Conservation (phyloP, 805 yeast species). For the Blastobotrys peoriensis region DNA sequence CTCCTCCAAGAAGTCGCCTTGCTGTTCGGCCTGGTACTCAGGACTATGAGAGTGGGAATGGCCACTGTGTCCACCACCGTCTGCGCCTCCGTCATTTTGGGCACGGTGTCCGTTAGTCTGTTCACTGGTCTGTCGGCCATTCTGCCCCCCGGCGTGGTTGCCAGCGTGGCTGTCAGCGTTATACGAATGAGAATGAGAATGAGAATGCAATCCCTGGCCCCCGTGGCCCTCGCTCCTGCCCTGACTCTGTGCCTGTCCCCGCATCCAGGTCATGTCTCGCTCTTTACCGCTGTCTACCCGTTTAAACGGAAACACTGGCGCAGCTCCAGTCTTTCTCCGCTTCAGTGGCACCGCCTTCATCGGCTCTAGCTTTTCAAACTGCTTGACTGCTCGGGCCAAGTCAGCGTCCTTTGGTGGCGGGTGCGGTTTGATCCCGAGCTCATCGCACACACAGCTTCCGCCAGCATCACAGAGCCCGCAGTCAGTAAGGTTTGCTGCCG, state of each 20-base stretch:
- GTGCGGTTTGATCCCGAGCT: slow-evolving; percentile 27
- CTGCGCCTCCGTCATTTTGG: no score
- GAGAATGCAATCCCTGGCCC: no score
- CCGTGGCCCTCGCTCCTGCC: background rate
- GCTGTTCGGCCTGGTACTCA: background rate
- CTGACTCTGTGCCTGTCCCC: background rate
- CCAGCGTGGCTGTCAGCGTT: background rate
- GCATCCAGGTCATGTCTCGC: slow-evolving; percentile 11
- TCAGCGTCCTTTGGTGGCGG: slow-evolving; percentile 16
- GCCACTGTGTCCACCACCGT: no score
- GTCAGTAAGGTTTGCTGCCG: slow-evolving; percentile 13
- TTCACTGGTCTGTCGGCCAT: background rate
- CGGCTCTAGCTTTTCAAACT: slow-evolving; percentile 40
- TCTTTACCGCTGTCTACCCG: slow-evolving; percentile 11
- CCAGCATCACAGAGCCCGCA: slow-evolving; percentile 31
- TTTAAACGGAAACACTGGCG: slow-evolving; percentile 13
- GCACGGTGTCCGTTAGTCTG: no score
- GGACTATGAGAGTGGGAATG: background rate
- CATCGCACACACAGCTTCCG: slow-evolving; percentile 30
- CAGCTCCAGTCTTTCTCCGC: slow-evolving; percentile 7
- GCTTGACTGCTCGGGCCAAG: slow-evolving; percentile 3
- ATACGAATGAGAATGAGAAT: background rate
- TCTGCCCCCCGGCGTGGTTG: slow-evolving; percentile 1
- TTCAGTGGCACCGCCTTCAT: slow-evolving; percentile 61
- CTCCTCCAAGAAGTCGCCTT: background rate